Conservation (phyloP, 331 rosid species). For the Pyrus hybrid region DNA sequence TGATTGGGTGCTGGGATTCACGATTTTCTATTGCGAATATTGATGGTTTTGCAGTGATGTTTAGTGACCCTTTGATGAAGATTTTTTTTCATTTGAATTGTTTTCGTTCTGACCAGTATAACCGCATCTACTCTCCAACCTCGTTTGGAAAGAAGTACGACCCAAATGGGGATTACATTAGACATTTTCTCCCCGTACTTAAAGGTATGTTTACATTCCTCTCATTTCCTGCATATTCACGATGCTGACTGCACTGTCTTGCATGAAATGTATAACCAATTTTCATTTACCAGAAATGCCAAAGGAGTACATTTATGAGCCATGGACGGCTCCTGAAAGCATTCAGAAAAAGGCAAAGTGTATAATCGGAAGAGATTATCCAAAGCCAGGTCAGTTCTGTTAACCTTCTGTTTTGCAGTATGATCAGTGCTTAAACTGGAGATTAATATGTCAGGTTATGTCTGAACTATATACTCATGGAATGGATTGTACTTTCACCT, state of each 20-base stretch:
- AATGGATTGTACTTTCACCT: background rate
- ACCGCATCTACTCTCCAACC: constrained; percentile 78
- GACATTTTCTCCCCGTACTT: constrained; percentile 77
- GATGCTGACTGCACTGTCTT: background rate
- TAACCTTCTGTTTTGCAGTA: background rate
- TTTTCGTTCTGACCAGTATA: constrained; percentile 47
- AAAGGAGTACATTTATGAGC: constrained; percentile 79
- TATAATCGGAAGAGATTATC: constrained; percentile 85
- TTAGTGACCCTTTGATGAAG: background rate
- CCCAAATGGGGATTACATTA: constrained; percentile 69
- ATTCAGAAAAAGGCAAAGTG: constrained; percentile 83
- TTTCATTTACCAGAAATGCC: constrained; percentile 62
- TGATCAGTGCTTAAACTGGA: background rate
- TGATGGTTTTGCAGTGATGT: background rate
- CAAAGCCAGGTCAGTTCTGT: constrained; percentile 67
- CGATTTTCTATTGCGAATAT: background rate
- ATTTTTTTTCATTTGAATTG: constrained; percentile 1
- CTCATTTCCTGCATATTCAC: constrained; percentile 7
- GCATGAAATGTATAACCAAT: constrained; percentile 8
- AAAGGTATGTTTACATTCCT: constrained; percentile 37
- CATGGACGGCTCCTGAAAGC: constrained; percentile 89
- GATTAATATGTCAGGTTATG: background rate
- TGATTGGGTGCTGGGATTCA: background rate
- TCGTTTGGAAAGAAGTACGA: constrained; percentile 94
- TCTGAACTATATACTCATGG: background rate